Percentiles rank a stretch among this genome's conserved stretches.
phyloP scores from a whole-genome alignment of 352 stramenopile species.

The Phytophthora crassamura region DNA sequence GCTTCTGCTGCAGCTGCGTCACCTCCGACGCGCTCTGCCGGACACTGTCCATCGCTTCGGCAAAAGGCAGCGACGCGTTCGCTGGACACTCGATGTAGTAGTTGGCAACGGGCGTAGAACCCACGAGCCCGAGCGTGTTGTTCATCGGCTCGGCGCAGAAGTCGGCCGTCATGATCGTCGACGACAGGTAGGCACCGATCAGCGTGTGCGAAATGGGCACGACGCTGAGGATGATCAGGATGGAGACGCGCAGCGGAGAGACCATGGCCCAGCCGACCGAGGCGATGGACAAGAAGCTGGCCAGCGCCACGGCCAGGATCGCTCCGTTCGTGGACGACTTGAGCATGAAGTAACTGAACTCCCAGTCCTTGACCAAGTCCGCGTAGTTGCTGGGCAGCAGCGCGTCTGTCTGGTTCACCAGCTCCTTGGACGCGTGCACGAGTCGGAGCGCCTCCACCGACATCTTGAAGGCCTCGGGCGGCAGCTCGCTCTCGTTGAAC shows the following conservation, averaged over 20 bases:
- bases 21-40: constrained; percentile 41
- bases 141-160: constrained; percentile 79
- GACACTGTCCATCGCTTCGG: constrained; percentile 38
- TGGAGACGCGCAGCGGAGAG: constrained; percentile 70
- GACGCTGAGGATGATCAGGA: constrained; percentile 78
- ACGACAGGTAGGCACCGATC: constrained; percentile 80
- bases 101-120: constrained; percentile 47
- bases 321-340: constrained; percentile 83
- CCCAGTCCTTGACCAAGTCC: constrained; percentile 61
- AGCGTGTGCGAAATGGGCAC: constrained; percentile 84
- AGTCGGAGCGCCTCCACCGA: constrained; percentile 69
- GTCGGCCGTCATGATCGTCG: constrained; percentile 83
- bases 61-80: constrained; percentile 64
- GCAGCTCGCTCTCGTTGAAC: constrained; percentile 79
- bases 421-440: constrained; percentile 58
- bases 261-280: constrained; percentile 87
- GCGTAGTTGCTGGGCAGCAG: constrained; percentile 71
- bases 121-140: constrained; percentile 66
- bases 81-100: constrained; percentile 74
- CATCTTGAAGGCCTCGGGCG: constrained; percentile 63
- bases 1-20: constrained; percentile 46
- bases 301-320: constrained; percentile 75
- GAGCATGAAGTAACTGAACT: constrained; percentile 83
- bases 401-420: constrained; percentile 54
- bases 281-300: constrained; percentile 82